Evolutionary conservation across 2,329 filamentous ascomycete species (phyloP), one percentile per base, ranked within the genome.

Genomic region (Fusarium duplospermum): DNA sequence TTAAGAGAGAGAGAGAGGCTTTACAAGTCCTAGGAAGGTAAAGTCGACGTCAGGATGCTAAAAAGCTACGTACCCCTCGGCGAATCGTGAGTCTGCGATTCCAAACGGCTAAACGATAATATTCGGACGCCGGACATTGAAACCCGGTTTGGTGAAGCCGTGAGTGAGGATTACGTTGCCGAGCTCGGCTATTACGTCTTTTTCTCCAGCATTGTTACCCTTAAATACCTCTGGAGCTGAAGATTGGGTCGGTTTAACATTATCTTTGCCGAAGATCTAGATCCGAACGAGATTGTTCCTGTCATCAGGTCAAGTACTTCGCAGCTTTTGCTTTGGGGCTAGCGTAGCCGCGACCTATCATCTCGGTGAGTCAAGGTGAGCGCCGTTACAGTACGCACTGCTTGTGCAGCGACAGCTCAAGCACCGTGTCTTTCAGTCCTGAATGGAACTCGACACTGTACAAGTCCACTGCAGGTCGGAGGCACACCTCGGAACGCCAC

Each of bases 111-210:
- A 31, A 18, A 54, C 54, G 67, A 67, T 68, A 69, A 66, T 42
- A 70, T 71, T 59, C 58, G 57, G 45, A 42, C 8, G 11, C 33
- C 72, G 74, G 69, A 67, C 62, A 67, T 68, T 68, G 42, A 74
- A 76, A 59, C 16, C 75, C 73, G 75, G 54, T 18, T 14, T 42
- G 13, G 33, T 35, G 18, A 67, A 56, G 35, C 64, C 18, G 47
- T 52, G 47, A 52, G 16, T 20, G 29, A 36, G 54, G 50, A 54
- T 35, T 24, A 35, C 42, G 62, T 58, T 66, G 40, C 62, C 60
- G 62, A 67, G 59, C 62, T 71, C 24, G 62, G 40, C 45, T 59
- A 66, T 71, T 66, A 38, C 42, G 45, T 42, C 38, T 29, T 42
- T 11, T 27, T 18, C 18, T 4, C 9, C 31, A 9, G 8, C 31